Conservation (phyloP, 768 basidiomycete species). For the Xerocomus spinulosus region DNA sequence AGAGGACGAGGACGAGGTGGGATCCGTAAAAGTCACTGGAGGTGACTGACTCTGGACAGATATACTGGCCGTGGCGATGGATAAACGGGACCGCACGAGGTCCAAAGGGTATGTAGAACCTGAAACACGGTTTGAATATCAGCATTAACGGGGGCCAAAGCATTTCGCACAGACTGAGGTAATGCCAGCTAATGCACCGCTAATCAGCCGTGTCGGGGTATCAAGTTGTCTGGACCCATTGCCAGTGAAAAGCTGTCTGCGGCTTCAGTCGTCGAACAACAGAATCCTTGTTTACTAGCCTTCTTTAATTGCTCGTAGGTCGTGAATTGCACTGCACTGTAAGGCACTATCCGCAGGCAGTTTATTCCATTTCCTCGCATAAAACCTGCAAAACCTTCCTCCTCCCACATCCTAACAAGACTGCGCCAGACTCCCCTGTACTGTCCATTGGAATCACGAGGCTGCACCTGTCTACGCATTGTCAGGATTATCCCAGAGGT, state of each 20-base stretch:
- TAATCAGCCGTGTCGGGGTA: slow-evolving; percentile 79
- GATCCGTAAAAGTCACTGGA: slow-evolving; percentile 20
- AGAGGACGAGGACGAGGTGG: slow-evolving; percentile 29
- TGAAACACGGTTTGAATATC: slow-evolving; percentile 25
- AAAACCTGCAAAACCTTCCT: slow-evolving; percentile 89
- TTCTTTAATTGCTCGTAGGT: slow-evolving; percentile 91
- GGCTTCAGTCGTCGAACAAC: slow-evolving; percentile 26
- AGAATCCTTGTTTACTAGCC: slow-evolving; percentile 35
- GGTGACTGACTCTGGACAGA: slow-evolving; percentile 31
- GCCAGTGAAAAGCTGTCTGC: slow-evolving; percentile 58
- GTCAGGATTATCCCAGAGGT: background rate
- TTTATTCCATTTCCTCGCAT: slow-evolving; percentile 95
- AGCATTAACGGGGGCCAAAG: slow-evolving; percentile 5
- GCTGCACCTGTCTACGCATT: slow-evolving; percentile 79
- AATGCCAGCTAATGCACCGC: slow-evolving; percentile 90
- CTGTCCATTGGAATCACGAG: slow-evolving; percentile 51
- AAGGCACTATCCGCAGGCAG: slow-evolving; percentile 90
- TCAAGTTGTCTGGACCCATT: slow-evolving; percentile 74
- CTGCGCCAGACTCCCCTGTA: slow-evolving; percentile 85
- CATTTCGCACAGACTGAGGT: slow-evolving; percentile 80
- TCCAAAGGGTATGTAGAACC: slow-evolving; percentile 91
- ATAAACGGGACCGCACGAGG: slow-evolving; percentile 86
- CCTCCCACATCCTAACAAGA: slow-evolving; percentile 79
- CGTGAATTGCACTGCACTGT: slow-evolving; percentile 82
- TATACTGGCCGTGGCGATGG: slow-evolving; percentile 88